Base-by-base conservation (phyloP, 169 alveolate species). In the Cryptosporidium xiaoi region DNA sequence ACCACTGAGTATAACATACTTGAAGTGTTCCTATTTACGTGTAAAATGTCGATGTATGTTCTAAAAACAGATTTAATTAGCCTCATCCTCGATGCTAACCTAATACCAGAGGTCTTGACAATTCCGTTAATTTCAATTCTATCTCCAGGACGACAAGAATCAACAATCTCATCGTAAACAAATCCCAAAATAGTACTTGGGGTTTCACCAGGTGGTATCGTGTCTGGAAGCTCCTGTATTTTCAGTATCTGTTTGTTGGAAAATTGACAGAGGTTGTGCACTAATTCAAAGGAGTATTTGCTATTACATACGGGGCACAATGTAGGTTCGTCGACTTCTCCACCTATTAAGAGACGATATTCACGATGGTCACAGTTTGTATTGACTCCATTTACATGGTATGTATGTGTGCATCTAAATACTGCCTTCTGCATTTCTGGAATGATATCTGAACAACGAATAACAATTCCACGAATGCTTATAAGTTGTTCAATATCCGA, bases 371-470 rank as follows among this genome's bases (percentile, higher is more conserved):
- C 93, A 82, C 97, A 96, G 66, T 93, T 92, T 67, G 92, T 92
- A 71, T 90, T 91, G 65, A 96, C 94, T 8, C 97, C 97, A 2
- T 96, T 95, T 10, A 62, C 56, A 20, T 58, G 44, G 56, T 77
- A 77, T 10, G 69, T 44, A 40, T 71, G 58, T 15, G 87, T 77
- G 68, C 99, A 98, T 83, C 96, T 93, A 90, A 98, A 98, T 29
- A 95, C 96, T 1, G 99, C 99, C 92, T 95, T 95, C 34, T 98
- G 95, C 99, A 98, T 98, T 92, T 97, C 99, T 7, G 99, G 99
- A 46, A 96, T 93, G 27, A 98, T 93, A 82, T 97, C 98, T 12
- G 99, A 95, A 53, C 96, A 93, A 67, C 99, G 95, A 48, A 97
- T 97, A 3, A 98, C 98, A 13, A 97, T 96, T 46, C 99, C 99